These are phyloP conservation scores for Omphalotus olearius DNA, from an alignment of 1,284 basidiomycete genomes.

Conservation along the genomic window DNA sequence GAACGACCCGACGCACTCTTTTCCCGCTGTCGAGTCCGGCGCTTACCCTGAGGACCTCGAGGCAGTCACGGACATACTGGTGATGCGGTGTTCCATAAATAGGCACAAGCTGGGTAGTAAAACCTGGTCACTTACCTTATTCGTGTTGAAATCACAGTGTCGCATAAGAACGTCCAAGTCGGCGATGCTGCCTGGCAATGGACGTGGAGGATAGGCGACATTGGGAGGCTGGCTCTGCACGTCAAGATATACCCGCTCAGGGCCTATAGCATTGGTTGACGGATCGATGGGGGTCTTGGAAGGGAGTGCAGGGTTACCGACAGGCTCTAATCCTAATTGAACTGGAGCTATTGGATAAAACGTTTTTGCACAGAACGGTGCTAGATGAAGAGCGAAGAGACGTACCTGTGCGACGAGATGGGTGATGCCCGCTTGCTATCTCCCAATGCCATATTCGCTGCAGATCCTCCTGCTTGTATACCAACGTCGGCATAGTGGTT, in stretches of 20 bases:
- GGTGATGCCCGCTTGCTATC: conserved; percentile 17
- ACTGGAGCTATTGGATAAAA: conserved; percentile 58
- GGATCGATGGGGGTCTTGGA: conserved; percentile 73
- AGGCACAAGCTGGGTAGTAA: background rate
- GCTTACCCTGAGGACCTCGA: conserved; percentile 71
- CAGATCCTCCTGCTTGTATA: conserved; percentile 16
- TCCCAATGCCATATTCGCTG: conserved; percentile 17
- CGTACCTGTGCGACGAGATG: conserved; percentile 9
- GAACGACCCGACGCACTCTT: conserved; percentile 52
- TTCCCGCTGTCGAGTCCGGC: conserved; percentile 68
- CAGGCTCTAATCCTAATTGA: conserved; percentile 51
- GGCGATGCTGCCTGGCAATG: conserved; percentile 73
- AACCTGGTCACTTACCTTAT: conserved; percentile 48
- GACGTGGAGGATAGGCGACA: conserved; percentile 76
- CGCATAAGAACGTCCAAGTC: conserved; percentile 88
- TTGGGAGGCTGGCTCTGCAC: conserved; percentile 53
- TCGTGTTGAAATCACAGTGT: conserved; percentile 80
- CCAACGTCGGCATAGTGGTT: conserved; percentile 14
- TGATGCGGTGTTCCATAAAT: background rate
- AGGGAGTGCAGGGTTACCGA: conserved; percentile 18
- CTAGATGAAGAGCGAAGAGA: background rate
- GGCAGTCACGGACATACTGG: conserved; percentile 77
- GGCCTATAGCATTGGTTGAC: conserved; percentile 59
- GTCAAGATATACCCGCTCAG: conserved; percentile 74
- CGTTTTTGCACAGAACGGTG: background rate